Conservation (phyloP, 768 basidiomycete species). For the Lentinula aciculospora region DNA sequence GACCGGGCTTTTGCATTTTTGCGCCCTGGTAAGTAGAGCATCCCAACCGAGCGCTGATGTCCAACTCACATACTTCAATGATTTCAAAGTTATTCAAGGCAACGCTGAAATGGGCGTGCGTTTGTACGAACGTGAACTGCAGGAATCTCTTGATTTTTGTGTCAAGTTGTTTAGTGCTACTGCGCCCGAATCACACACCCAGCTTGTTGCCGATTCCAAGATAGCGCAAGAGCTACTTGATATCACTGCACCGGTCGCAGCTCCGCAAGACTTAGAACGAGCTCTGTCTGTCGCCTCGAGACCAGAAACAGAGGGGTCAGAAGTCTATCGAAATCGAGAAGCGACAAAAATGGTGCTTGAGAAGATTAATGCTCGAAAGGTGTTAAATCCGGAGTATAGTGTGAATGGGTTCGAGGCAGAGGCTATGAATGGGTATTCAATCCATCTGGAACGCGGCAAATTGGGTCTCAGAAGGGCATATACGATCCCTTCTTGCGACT, state of each 20-base stretch:
- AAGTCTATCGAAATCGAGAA: not conserved
- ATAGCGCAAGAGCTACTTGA: constrained; percentile 43
- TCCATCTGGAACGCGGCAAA: constrained; percentile 49
- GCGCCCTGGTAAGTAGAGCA: constrained; percentile 42
- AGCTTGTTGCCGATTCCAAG: constrained; percentile 21
- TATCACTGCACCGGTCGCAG: constrained; percentile 41
- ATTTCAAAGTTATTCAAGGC: constrained; percentile 64
- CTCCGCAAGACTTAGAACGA: constrained; percentile 33
- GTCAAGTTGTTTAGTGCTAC: constrained; percentile 67
- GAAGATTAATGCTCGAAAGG: constrained; percentile 64
- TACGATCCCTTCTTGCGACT: not conserved
- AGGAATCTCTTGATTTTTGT: constrained; percentile 77
- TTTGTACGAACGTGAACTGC: constrained; percentile 68
- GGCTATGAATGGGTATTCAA: constrained; percentile 51
- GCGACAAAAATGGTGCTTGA: constrained; percentile 43
- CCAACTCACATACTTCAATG: not conserved
- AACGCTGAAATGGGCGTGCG: constrained; percentile 69
- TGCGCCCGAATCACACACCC: constrained; percentile 52
- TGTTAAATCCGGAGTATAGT: constrained; percentile 63
- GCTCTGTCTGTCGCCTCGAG: constrained; percentile 22
- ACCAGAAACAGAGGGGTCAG: not conserved
- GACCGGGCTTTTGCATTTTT: constrained; percentile 63
- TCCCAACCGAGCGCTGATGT: not conserved
- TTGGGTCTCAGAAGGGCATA: constrained; percentile 39
- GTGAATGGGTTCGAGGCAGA: constrained; percentile 68